Base-by-base conservation (phyloP, 768 basidiomycete species). In the Fibroporia radiculosa region DNA sequence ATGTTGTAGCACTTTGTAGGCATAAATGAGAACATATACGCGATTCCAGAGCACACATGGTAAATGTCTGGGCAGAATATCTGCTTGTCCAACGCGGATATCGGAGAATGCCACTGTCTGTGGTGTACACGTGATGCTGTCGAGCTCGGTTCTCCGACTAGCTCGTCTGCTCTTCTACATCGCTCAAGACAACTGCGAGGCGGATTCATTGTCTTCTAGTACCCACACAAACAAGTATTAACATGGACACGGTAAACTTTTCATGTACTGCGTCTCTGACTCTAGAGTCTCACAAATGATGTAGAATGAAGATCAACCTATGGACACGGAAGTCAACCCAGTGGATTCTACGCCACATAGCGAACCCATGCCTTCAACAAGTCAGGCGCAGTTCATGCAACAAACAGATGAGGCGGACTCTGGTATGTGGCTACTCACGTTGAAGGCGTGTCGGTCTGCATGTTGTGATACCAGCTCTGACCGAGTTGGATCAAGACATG, bases 401-500 rank as follows among this genome's bases (percentile, higher is more conserved):
- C 8, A 7, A 8, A 18, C 14, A 22, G 22, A 11, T 11, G 7
- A 10, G 20, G 22, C 6, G 8, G 38, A 39, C 11, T 18, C 38
- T 22, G 38, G 38, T 39, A 16, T 13, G 38, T 23, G 25, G 38
- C 25, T 11, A 11, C 7, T 18, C 16, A 5, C 20, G 20, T 16
- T 25, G 38, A 16, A 8, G 6, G 18, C 13, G 13, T 25, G 23
- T 42, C 31, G 27, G 44, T 46, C 53, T 44, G 44, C 48, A 45
- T 49, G 23, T 14, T 40, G 34, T 25, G 27, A 44, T 45, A 42
- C 40, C 47, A 54, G 53, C 51, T 48, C 53, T 54, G 48, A 54
- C 53, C 44, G 42, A 54, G 22, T 40, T 54, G 49, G 53, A 54
- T 36, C 48, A 51, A 51, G 49, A 45, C 45, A 54, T 51, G 53